Percentiles rank a stretch among this genome's conserved stretches.
phyloP scores from a whole-genome alignment of 2,329 filamentous ascomycete species.

The Alternaria arbusti region DNA sequence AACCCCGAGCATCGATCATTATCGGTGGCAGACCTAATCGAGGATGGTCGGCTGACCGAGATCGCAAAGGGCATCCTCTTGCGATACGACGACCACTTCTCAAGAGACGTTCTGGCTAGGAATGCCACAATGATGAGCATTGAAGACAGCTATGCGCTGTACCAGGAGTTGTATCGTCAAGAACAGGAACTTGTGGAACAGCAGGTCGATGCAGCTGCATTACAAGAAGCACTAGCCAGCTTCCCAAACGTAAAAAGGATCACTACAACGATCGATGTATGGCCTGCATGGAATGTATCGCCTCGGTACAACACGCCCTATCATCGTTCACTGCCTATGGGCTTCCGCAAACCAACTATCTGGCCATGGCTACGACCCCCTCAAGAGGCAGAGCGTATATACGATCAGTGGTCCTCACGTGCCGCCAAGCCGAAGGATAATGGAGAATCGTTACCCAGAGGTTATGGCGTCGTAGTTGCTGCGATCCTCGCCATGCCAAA shows the following conservation, averaged over 20 bases:
- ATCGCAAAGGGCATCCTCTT: constrained; percentile 22
- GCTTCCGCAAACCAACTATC: constrained; percentile 51
- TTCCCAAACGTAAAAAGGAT: constrained; percentile 49
- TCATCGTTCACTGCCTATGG: constrained; percentile 49
- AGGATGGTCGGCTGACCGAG: constrained; percentile 20
- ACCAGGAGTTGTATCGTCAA: constrained; percentile 42
- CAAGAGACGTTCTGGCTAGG: constrained; percentile 20
- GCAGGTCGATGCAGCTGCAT: constrained; percentile 36
- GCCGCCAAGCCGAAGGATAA: neutral
- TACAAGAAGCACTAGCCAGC: constrained; percentile 42
- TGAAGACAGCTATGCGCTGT: constrained; percentile 35
- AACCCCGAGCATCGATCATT: constrained; percentile 8
- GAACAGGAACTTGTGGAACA: constrained; percentile 41
- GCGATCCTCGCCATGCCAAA: constrained; percentile 30
- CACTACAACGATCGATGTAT: constrained; percentile 50
- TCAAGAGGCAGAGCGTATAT: neutral
- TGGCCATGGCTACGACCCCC: constrained; percentile 20
- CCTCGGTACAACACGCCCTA: constrained; percentile 54
- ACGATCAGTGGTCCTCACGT: neutral
- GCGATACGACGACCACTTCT: constrained; percentile 16
- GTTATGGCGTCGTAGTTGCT: constrained; percentile 37
- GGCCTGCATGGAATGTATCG: constrained; percentile 42
- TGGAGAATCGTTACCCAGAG: constrained; percentile 24
- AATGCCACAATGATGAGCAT: constrained; percentile 25
- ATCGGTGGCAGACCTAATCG: constrained; percentile 18